phyloP scores from a whole-genome alignment of 2,329 filamentous ascomycete species.

The Colletotrichum nymphaeae region DNA sequence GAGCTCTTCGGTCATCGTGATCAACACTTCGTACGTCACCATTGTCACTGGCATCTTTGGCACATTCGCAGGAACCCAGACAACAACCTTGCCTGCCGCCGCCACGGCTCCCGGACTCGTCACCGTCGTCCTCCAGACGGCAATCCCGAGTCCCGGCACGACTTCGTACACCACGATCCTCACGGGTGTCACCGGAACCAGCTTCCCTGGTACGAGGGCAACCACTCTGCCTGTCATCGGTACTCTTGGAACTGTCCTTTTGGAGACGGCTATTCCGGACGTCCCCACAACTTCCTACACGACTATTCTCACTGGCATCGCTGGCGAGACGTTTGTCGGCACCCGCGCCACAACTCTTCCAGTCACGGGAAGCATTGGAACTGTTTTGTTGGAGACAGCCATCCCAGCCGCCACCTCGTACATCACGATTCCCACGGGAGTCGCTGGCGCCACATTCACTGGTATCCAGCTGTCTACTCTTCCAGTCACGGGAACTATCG shows the following conservation, averaged over 20 bases:
- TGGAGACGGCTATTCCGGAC: slow-evolving; percentile 12
- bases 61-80: slow-evolving; percentile 16
- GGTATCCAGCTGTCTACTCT: slow-evolving; percentile 2
- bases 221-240: background rate
- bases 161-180: slow-evolving; percentile 10
- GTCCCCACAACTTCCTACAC: background rate
- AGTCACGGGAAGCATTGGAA: background rate
- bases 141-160: slow-evolving; percentile 1
- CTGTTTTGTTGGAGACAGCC: background rate
- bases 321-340: background rate
- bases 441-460: background rate
- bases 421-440: background rate
- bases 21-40: slow-evolving; percentile 11
- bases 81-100: slow-evolving; percentile 15
- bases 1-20: background rate
- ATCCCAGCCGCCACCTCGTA: background rate
- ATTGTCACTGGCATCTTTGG: slow-evolving; percentile 18
- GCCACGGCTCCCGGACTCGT: slow-evolving; percentile 11
- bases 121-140: slow-evolving; percentile 23
- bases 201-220: slow-evolving; percentile 1
- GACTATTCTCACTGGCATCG: background rate
- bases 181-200: slow-evolving; percentile 1
- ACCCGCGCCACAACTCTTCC: background rate
- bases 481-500: slow-evolving; percentile 1
- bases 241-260: slow-evolving; percentile 6